A percentile compares a stretch with the other conserved stretches of the same genome.
Conservation (phyloP, 345 rosid genomes). For the Eucalyptus cladocalyx region DNA sequence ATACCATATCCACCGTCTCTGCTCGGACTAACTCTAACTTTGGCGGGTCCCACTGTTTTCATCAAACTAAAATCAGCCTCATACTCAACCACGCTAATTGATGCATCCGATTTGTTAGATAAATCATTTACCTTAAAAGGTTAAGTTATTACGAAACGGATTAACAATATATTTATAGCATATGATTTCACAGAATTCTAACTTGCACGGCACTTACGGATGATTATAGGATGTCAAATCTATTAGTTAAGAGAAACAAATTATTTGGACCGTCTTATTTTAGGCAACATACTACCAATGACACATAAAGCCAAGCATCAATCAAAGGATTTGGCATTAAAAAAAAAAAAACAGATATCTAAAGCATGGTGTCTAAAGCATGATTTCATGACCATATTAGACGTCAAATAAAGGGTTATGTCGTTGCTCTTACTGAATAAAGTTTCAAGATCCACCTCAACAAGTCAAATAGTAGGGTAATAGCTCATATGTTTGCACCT, state of each 20-base stretch:
- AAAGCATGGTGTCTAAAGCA: neutral
- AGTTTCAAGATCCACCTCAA: neutral
- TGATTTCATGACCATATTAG: neutral
- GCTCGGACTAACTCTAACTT: neutral
- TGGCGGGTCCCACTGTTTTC: neutral
- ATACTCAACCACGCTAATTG: neutral
- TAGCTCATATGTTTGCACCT: neutral
- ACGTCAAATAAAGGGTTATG: neutral
- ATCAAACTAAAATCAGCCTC: neutral
- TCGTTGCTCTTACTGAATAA: neutral
- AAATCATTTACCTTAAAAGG: neutral
- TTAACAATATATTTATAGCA: neutral
- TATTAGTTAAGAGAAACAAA: neutral
- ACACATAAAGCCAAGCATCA: neutral
- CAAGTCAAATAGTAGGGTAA: neutral
- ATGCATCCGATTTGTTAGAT: neutral
- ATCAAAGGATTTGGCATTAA: neutral
- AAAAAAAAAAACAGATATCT: neutral
- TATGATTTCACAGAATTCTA: neutral
- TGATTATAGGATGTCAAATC: neutral
- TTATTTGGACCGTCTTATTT: neutral
- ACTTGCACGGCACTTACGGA: neutral
- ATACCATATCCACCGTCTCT: neutral
- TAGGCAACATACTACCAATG: neutral
- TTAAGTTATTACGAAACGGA: neutral